Evolutionary conservation across 148 eudicot genomes (phyloP).

Genomic region (Cornus kousa): DNA sequence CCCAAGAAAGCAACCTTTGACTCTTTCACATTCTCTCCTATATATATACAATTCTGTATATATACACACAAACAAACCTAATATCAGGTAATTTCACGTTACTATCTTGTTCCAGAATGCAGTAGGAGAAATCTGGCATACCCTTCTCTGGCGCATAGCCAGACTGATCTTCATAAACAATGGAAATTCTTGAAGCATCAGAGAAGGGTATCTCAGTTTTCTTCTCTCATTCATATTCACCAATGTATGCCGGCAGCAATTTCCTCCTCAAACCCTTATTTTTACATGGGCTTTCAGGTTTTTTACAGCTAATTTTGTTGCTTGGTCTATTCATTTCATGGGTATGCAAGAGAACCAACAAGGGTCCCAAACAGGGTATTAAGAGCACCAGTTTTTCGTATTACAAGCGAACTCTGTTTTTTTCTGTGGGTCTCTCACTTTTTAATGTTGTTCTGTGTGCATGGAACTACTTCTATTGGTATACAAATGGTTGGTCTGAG

Average conservation of each 20-base stretch:
- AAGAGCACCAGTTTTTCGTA: not conserved
- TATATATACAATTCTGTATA: too few species aligned
- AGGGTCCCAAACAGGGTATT: not conserved
- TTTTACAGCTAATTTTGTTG: constrained; percentile 37
- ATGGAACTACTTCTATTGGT: not conserved
- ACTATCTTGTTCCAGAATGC: too few species aligned
- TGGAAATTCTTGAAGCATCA: not conserved
- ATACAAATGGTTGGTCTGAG: not conserved
- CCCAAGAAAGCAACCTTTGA: too few species aligned
- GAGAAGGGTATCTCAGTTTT: not conserved
- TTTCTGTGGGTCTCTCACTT: not conserved
- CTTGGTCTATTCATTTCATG: constrained; percentile 32
- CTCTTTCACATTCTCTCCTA: too few species aligned
- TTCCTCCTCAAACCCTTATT: constrained; percentile 29
- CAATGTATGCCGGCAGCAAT: not conserved
- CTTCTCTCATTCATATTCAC: not conserved
- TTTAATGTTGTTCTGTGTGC: not conserved
- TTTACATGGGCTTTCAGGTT: constrained; percentile 30
- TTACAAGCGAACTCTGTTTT: not conserved
- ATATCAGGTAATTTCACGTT: too few species aligned
- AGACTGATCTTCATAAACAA: too few species aligned
- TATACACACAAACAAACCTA: too few species aligned
- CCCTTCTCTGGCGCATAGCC: too few species aligned
- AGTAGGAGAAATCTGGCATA: too few species aligned
- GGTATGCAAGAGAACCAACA: constrained; percentile 21